Conservation (phyloP, 1,284 basidiomycete species). For the Cutaneotrichosporon mucoides region DNA sequence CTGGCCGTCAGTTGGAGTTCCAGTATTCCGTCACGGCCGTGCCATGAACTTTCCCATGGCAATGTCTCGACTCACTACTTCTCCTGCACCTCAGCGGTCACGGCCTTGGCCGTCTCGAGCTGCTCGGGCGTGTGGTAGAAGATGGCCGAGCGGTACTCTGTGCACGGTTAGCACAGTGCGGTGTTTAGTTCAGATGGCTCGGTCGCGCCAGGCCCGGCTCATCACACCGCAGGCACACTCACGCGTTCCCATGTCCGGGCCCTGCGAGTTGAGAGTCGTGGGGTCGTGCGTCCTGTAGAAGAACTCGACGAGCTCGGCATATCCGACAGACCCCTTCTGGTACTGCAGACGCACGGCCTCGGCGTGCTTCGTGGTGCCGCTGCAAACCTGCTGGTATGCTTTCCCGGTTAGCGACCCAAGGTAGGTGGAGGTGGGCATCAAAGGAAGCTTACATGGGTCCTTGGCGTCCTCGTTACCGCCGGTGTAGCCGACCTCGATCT, state of each 20-base stretch:
- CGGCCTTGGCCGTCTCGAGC: constrained; percentile 64
- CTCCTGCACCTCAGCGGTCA: constrained; percentile 79
- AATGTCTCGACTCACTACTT: constrained; percentile 56
- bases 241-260: constrained; percentile 72
- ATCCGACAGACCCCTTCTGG: constrained; percentile 70
- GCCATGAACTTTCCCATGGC: too few relatives aligned
- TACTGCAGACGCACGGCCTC: constrained; percentile 85
- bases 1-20: constrained; percentile 45
- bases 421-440: too few relatives aligned
- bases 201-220: too few relatives aligned
- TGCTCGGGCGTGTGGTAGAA: constrained; percentile 79
- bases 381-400: constrained; percentile 72
- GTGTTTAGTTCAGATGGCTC: too few relatives aligned
- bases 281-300: constrained; percentile 95
- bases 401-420: not conserved
- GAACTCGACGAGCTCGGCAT: constrained; percentile 84
- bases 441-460: constrained; percentile 16
- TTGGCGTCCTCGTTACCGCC: constrained; percentile 61
- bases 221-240: constrained; percentile 42
- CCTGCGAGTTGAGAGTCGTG: constrained; percentile 74
- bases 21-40: too few relatives aligned
- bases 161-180: constrained; percentile 34
- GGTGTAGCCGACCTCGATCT: constrained; percentile 73
- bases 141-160: constrained; percentile 91
- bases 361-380: constrained; percentile 79